Percentiles rank a stretch among this genome's conserved stretches.
Conservation (phyloP, 768 basidiomycete genomes). For the Obba rivulosa region DNA sequence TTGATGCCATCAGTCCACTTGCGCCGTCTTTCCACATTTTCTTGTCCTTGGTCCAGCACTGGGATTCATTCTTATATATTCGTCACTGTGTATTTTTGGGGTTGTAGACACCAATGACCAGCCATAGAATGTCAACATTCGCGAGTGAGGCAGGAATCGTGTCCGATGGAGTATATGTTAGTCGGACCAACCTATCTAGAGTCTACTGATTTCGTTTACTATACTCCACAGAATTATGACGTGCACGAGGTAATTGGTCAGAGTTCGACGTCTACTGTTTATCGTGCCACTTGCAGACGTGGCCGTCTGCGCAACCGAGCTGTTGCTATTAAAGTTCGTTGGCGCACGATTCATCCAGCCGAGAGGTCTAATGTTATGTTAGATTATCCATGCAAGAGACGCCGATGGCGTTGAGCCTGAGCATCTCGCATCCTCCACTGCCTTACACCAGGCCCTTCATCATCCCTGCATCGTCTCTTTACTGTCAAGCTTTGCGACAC, state of each 20-base stretch:
- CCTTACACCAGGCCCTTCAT: slow-evolving; percentile 37
- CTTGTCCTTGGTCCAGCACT: too few relatives aligned
- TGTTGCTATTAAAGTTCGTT: slow-evolving; percentile 37
- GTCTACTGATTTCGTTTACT: too few relatives aligned
- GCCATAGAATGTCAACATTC: too few relatives aligned
- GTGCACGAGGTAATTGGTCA: slow-evolving; percentile 30
- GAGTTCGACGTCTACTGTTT: slow-evolving; percentile 25
- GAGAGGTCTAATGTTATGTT: neutral
- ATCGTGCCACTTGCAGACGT: slow-evolving; percentile 37
- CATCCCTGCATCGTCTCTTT: slow-evolving; percentile 47
- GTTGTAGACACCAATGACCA: too few relatives aligned
- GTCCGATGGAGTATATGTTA: too few relatives aligned
- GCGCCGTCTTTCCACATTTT: too few relatives aligned
- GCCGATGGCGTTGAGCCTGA: neutral
- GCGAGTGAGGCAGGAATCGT: too few relatives aligned
- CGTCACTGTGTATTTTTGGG: too few relatives aligned
- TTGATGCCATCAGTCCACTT: too few relatives aligned
- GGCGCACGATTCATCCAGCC: neutral
- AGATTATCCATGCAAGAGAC: neutral
- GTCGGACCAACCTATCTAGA: too few relatives aligned
- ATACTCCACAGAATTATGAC: slow-evolving; percentile 31
- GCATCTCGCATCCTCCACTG: slow-evolving; percentile 8
- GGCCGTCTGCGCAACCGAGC: slow-evolving; percentile 39
- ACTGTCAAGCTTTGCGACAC: slow-evolving; percentile 33
- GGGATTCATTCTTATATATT: too few relatives aligned